These are phyloP conservation scores for Mucor piriformis DNA, from an alignment of 371 early-diverging fungal species.

Conservation along the genomic window DNA sequence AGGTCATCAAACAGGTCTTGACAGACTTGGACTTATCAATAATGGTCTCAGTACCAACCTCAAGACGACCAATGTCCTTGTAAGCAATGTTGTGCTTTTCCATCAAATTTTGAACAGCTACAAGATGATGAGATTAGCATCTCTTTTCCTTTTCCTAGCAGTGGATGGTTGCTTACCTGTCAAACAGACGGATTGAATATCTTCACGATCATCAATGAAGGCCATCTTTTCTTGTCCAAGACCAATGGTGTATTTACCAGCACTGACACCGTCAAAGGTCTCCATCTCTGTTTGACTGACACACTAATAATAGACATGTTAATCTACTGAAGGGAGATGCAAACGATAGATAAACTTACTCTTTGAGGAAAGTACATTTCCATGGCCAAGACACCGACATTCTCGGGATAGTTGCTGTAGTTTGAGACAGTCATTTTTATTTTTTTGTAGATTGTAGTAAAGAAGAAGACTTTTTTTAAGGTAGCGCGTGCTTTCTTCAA, in stretches of 20 bases:
- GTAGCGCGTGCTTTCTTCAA: too few relatives aligned
- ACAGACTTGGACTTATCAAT: slow-evolving; percentile 98
- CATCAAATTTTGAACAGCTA: slow-evolving; percentile 88
- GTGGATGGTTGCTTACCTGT: slow-evolving; percentile 71
- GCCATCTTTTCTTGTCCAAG: slow-evolving; percentile 96
- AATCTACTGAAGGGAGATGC: too few relatives aligned
- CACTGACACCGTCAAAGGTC: slow-evolving; percentile 88
- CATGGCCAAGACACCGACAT: slow-evolving; percentile 91
- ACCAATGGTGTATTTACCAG: slow-evolving; percentile 98
- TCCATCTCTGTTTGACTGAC: slow-evolving; percentile 90
- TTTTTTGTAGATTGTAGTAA: background rate
- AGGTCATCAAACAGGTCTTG: slow-evolving; percentile 94
- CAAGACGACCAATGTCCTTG: slow-evolving; percentile 90
- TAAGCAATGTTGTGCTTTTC: slow-evolving; percentile 88
- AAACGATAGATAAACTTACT: slow-evolving; percentile 32
- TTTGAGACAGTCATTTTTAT: slow-evolving; percentile 39
- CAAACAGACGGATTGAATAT: slow-evolving; percentile 91
- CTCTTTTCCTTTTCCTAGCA: background rate
- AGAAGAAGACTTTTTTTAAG: slow-evolving; percentile 8
- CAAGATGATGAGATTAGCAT: slow-evolving; percentile 1
- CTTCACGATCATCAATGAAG: slow-evolving; percentile 95
- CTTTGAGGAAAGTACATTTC: slow-evolving; percentile 91
- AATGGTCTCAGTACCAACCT: slow-evolving; percentile 98
- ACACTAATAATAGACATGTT: slow-evolving; percentile 56
- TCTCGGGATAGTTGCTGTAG: slow-evolving; percentile 63